These are phyloP conservation scores for Irpex sp. DNA, from an alignment of 1,284 basidiomycete genomes.

Conservation along the genomic window DNA sequence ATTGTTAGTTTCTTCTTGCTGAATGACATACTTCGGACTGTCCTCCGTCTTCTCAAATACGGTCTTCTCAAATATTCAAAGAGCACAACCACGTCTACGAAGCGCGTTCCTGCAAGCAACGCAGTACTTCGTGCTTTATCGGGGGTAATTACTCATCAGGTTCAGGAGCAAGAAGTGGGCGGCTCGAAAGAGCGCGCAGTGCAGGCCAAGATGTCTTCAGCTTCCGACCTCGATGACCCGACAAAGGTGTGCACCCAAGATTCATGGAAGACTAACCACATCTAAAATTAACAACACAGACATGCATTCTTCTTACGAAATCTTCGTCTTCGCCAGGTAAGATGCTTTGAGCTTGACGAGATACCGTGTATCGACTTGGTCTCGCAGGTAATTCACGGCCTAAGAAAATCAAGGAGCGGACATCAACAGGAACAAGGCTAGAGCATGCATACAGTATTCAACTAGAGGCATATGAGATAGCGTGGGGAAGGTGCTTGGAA, in stretches of 20 bases:
- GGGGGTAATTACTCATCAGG: too few species aligned
- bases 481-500: slow-evolving; percentile 29
- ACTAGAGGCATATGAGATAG: slow-evolving; percentile 25
- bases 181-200: background rate
- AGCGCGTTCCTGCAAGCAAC: too few species aligned
- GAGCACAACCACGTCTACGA: too few species aligned
- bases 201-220: slow-evolving; percentile 7
- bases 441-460: slow-evolving; percentile 26
- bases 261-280: background rate
- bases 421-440: background rate
- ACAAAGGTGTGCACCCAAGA: slow-evolving; percentile 9
- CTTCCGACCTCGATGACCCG: slow-evolving; percentile 15
- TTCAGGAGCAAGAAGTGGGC: background rate
- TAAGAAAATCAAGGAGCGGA: background rate
- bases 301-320: slow-evolving; percentile 10
- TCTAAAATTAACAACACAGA: background rate
- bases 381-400: background rate
- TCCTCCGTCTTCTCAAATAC: background rate
- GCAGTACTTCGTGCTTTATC: too few species aligned
- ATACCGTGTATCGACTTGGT: background rate
- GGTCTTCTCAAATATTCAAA: background rate
- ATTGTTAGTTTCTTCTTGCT: background rate
- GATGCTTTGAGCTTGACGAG: background rate
- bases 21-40: background rate
- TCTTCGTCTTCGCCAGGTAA: background rate